phyloP scores from a whole-genome alignment of 495 filamentous ascomycete genomes.

The Annulohypoxylon bovei region DNA sequence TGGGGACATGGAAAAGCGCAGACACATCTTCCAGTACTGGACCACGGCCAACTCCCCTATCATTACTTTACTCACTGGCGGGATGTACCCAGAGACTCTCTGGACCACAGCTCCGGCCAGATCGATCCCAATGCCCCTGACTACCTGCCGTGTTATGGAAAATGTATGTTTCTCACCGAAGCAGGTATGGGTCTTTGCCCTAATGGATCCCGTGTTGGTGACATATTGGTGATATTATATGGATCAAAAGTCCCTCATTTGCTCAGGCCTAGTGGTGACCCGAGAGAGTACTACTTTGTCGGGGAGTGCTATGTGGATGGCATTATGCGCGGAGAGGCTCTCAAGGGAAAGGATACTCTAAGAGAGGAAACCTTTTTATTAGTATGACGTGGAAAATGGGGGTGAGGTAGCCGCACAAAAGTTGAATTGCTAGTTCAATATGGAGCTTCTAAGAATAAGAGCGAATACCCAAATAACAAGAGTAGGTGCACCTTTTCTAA shows the following conservation, averaged over 20 bases:
- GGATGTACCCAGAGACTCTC: neutral
- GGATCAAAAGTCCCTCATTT: neutral
- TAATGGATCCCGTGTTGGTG: neutral
- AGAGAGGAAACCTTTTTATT: neutral
- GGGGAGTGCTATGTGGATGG: constrained; percentile 1
- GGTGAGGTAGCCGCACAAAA: no score
- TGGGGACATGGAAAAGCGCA: constrained; percentile 1
- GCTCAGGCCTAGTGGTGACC: neutral
- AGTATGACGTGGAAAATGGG: no score
- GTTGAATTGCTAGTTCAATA: no score
- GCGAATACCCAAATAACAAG: no score
- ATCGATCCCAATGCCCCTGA: constrained; percentile 4
- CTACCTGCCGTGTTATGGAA: constrained; percentile 1
- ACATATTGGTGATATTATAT: neutral
- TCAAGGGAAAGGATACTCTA: neutral
- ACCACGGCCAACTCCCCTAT: neutral
- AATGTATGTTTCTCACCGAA: constrained; percentile 7
- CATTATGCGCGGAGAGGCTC: neutral
- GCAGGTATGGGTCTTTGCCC: neutral
- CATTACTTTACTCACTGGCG: constrained; percentile 6
- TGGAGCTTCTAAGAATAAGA: no score
- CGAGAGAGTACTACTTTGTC: constrained; percentile 3
- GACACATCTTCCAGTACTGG: neutral
- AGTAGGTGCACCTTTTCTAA: no score
- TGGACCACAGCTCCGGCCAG: neutral